Evolutionary conservation across 805 yeast genomes (phyloP).

Genomic region (Wickerhamomyces canadensis): DNA sequence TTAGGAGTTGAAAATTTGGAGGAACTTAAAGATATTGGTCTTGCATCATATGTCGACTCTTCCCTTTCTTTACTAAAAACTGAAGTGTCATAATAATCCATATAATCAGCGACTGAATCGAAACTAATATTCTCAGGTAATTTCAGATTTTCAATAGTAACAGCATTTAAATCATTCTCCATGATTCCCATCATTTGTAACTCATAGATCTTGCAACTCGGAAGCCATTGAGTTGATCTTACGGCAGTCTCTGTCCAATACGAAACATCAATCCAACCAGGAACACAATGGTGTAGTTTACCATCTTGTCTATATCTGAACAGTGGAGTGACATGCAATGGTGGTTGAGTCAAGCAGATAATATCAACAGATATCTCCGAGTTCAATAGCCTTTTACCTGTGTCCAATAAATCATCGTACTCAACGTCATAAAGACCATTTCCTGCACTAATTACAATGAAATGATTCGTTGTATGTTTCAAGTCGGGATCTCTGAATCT

Average conservation of each 20-base stretch:
- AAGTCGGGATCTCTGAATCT: constrained; percentile 81
- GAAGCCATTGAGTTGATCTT: constrained; percentile 69
- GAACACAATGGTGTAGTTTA: constrained; percentile 66
- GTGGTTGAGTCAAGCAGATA: constrained; percentile 84
- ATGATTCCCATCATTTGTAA: constrained; percentile 97
- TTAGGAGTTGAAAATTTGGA: neutral
- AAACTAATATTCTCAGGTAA: constrained; percentile 16
- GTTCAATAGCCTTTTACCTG: constrained; percentile 68
- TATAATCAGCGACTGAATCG: constrained; percentile 47
- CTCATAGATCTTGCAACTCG: constrained; percentile 90
- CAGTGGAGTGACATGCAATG: constrained; percentile 86
- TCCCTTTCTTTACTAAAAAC: constrained; percentile 34
- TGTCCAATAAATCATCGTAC: constrained; percentile 63
- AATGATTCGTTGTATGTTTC: constrained; percentile 87
- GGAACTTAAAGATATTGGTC: neutral
- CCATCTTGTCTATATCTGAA: constrained; percentile 61
- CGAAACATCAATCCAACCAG: constrained; percentile 93
- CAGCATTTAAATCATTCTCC: constrained; percentile 78
- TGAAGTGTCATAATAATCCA: constrained; percentile 61
- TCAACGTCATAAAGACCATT: constrained; percentile 93
- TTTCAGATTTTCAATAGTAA: constrained; percentile 57
- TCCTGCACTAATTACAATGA: constrained; percentile 84
- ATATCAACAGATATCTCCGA: constrained; percentile 86
- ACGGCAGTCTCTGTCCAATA: constrained; percentile 62
- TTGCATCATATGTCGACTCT: constrained; percentile 1